A percentile compares a stretch with the other conserved stretches of the same genome.
Evolutionary conservation across 2,329 filamentous ascomycete genomes (phyloP).

Genomic region (Xylariomycetidae sp.): DNA sequence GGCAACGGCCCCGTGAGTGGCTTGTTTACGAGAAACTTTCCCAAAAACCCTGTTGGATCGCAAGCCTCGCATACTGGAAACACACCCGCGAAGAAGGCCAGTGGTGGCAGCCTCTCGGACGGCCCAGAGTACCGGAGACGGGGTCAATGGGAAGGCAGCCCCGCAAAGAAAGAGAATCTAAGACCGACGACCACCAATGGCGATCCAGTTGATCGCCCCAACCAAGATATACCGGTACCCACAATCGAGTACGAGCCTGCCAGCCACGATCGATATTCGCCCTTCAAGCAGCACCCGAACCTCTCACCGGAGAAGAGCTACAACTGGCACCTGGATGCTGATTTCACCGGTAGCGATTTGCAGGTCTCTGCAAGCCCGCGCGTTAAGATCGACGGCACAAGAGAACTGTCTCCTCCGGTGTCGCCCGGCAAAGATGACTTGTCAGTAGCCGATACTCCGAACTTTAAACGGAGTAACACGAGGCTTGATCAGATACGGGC

Average conservation of each 20-base stretch:
- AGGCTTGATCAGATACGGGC: slow-evolving; percentile 30
- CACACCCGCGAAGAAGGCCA: slow-evolving; percentile 28
- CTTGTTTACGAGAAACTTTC: slow-evolving; percentile 29
- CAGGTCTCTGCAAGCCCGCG: slow-evolving; percentile 52
- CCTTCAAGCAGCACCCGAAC: slow-evolving; percentile 8
- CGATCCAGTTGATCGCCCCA: not conserved
- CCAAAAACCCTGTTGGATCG: slow-evolving; percentile 25
- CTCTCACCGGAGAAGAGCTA: slow-evolving; percentile 45
- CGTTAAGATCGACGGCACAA: slow-evolving; percentile 33
- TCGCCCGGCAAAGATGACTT: slow-evolving; percentile 4
- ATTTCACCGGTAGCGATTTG: slow-evolving; percentile 51
- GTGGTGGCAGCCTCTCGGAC: slow-evolving; percentile 27
- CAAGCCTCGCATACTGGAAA: slow-evolving; percentile 32
- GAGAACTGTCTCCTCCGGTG: slow-evolving; percentile 7
- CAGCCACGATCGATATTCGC: slow-evolving; percentile 17
- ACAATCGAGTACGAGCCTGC: slow-evolving; percentile 20
- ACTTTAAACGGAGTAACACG: slow-evolving; percentile 26
- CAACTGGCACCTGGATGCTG: slow-evolving; percentile 50
- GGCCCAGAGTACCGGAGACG: slow-evolving; percentile 17
- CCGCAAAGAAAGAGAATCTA: slow-evolving; percentile 7
- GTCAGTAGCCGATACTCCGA: slow-evolving; percentile 7
- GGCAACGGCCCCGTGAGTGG: slow-evolving; percentile 21
- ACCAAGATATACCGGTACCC: slow-evolving; percentile 15
- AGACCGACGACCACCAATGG: slow-evolving; percentile 1
- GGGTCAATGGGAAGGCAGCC: slow-evolving; percentile 11